These are phyloP conservation scores for Globisporangium spinosum DNA, from an alignment of 352 stramenopile genomes.

Conservation along the genomic window DNA sequence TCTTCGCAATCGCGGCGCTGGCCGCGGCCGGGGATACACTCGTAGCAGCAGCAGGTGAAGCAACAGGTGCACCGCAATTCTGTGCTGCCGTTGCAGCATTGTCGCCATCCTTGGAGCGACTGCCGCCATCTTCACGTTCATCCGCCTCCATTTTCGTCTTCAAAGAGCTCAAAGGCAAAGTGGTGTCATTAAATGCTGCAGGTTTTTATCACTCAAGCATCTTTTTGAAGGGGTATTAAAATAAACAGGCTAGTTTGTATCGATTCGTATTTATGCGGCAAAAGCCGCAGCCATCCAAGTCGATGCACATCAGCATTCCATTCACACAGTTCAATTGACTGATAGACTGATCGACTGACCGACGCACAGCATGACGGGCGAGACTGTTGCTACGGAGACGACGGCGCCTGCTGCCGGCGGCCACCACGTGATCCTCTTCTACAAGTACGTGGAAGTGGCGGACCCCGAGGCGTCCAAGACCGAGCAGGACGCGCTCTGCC, in stretches of 20 bases:
- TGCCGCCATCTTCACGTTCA: neutral
- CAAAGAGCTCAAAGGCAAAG: neutral
- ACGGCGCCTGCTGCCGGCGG: constrained; percentile 6
- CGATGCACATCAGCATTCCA: neutral
- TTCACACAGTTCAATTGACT: neutral
- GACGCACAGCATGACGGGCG: constrained; percentile 1
- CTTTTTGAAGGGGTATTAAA: neutral
- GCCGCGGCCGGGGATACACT: neutral
- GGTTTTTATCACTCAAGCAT: neutral
- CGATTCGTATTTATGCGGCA: constrained; percentile 1
- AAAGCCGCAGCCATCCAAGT: constrained; percentile 2
- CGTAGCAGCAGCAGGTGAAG: neutral
- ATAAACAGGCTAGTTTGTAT: neutral
- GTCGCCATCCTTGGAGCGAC: neutral
- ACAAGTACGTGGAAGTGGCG: constrained; percentile 65
- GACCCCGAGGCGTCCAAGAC: constrained; percentile 33
- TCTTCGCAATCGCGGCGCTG: constrained; percentile 32
- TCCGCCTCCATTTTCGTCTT: neutral
- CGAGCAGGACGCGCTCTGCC: constrained; percentile 50
- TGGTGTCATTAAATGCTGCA: neutral
- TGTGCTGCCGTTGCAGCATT: neutral
- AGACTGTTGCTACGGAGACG: neutral
- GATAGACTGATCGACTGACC: neutral
- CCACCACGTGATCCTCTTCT: constrained; percentile 68
- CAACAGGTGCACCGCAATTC: constrained; percentile 2